Evolutionary conservation across 139 green algal genomes (phyloP).

Genomic region (Klebsormidium nitens): DNA sequence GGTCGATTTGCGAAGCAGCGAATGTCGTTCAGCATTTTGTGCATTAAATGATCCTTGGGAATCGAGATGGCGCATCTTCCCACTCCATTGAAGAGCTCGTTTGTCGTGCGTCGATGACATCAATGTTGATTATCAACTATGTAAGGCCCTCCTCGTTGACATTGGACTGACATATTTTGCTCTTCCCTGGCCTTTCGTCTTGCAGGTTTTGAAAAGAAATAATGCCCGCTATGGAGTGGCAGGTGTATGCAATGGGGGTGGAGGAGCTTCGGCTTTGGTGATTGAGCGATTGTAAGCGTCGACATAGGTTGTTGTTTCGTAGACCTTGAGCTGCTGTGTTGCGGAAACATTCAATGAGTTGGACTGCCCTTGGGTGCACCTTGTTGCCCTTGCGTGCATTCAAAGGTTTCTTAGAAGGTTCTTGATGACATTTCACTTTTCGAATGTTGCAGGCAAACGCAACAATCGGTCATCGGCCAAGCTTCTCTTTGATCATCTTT

Average conservation of each 20-base stretch:
- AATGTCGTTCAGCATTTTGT: not conserved
- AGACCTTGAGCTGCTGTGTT: too few species aligned
- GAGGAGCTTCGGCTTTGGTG: constrained; percentile 73
- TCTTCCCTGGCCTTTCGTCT: constrained; percentile 1
- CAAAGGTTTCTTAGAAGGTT: too few species aligned
- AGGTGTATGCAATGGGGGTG: constrained; percentile 85
- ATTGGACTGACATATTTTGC: not conserved
- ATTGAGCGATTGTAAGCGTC: constrained; percentile 45
- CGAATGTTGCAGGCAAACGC: too few species aligned
- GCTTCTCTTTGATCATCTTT: too few species aligned
- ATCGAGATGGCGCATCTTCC: not conserved
- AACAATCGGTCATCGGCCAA: too few species aligned
- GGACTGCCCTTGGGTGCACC: too few species aligned
- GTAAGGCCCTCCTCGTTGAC: not conserved
- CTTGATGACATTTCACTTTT: too few species aligned
- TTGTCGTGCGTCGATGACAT: constrained; percentile 1
- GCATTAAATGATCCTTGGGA: not conserved
- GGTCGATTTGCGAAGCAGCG: not conserved
- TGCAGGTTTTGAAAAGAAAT: constrained; percentile 20
- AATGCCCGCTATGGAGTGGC: constrained; percentile 17
- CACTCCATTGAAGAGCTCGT: not conserved
- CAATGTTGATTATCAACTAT: not conserved
- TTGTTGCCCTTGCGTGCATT: too few species aligned
- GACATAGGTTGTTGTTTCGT: too few species aligned
- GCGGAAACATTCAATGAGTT: too few species aligned